Percentiles rank a stretch among this genome's conserved stretches.
phyloP scores from a whole-genome alignment of 495 filamentous ascomycete species.

The Podospora conica region DNA sequence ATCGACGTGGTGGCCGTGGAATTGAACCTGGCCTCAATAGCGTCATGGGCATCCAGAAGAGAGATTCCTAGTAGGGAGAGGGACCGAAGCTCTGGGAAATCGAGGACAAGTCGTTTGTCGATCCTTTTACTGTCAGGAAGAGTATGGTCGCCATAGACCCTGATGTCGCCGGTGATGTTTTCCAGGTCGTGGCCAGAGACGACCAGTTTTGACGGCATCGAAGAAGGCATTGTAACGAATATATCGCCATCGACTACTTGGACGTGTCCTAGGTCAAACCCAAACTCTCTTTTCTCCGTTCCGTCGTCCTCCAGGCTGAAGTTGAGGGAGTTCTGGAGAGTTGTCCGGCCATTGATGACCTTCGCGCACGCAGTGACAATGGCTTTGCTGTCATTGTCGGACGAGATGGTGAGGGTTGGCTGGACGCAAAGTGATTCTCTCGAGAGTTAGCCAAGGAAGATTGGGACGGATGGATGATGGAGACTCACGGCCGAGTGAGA shows the following conservation, averaged over 20 bases:
- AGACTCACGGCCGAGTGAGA: not conserved
- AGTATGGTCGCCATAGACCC: not conserved
- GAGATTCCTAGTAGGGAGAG: not conserved
- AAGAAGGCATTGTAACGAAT: not conserved
- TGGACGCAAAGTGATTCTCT: not conserved
- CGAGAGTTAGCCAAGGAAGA: not conserved
- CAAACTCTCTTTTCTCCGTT: not conserved
- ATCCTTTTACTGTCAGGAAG: not conserved
- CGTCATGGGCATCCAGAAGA: not conserved
- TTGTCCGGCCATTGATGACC: not conserved
- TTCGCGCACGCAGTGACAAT: not conserved
- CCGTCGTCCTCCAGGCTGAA: not conserved
- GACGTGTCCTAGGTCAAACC: not conserved
- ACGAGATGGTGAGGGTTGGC: not conserved
- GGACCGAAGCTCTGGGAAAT: not conserved
- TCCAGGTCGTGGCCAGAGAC: not conserved
- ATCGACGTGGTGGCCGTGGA: not conserved
- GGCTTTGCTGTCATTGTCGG: fast-evolving
- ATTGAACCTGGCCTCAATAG: not conserved
- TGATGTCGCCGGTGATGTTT: not conserved
- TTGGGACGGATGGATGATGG: not conserved
- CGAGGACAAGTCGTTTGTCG: no score
- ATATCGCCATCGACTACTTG: not conserved
- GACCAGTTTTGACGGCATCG: not conserved
- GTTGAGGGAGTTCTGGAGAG: not conserved